Conservation (phyloP, 1,139 yeast genomes). For the Kluyveromyces sp. region DNA sequence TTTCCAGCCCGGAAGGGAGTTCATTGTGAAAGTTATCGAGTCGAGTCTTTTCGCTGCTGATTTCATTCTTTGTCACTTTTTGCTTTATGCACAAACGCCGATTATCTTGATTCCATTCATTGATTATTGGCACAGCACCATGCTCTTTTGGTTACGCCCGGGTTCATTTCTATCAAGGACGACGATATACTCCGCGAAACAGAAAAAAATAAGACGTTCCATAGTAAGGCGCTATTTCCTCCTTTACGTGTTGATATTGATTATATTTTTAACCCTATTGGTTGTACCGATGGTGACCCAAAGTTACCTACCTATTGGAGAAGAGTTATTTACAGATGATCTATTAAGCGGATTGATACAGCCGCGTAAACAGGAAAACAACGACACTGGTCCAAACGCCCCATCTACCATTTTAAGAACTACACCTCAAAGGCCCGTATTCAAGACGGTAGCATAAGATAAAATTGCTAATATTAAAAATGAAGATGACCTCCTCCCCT, state of each 20-base stretch:
- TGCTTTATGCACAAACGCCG: constrained; percentile 56
- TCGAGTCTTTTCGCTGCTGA: constrained; percentile 64
- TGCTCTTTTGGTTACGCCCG: constrained; percentile 78
- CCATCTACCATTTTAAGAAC: constrained; percentile 24
- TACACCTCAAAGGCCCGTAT: constrained; percentile 22
- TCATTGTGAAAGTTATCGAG: constrained; percentile 59
- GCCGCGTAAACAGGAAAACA: constrained; percentile 48
- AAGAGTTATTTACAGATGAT: constrained; percentile 14
- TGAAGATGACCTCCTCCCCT: no score
- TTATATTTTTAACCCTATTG: constrained; percentile 34
- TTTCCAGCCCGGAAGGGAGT: constrained; percentile 65
- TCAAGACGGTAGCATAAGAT: constrained; percentile 20
- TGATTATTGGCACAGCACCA: constrained; percentile 70
- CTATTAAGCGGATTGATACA: constrained; percentile 39
- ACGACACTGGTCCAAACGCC: constrained; percentile 49
- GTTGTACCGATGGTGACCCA: constrained; percentile 38
- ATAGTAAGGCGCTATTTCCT: constrained; percentile 35
- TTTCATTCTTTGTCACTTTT: constrained; percentile 57
- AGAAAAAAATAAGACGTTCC: constrained; percentile 32
- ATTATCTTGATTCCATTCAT: constrained; percentile 58
- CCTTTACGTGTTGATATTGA: constrained; percentile 37
- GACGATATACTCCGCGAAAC: constrained; percentile 34
- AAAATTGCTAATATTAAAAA: not conserved
- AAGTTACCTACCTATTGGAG: constrained; percentile 20
- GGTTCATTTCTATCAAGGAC: constrained; percentile 41